phyloP scores from a whole-genome alignment of 257 asterid genomes.

The Jacaranda mimosifolia region DNA sequence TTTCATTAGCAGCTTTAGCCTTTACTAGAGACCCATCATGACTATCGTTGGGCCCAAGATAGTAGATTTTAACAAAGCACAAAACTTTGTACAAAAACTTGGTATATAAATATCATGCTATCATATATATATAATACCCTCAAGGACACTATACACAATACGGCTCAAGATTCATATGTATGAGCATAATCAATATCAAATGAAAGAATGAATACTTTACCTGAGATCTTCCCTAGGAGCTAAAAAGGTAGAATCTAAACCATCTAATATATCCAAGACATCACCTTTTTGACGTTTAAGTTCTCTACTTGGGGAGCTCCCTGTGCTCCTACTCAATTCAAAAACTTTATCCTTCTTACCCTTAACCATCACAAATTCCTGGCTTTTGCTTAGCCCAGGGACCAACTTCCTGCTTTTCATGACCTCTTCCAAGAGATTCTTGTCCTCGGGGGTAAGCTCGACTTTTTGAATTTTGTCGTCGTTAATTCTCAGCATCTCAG shows the following conservation, averaged over 20 bases:
- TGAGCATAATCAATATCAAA: slow-evolving; percentile 23
- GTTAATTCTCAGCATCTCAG: background rate
- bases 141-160: slow-evolving; percentile 36
- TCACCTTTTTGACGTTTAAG: slow-evolving; percentile 44
- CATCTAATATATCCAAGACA: slow-evolving; percentile 61
- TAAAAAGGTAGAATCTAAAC: slow-evolving; percentile 49
- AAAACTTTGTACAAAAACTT: background rate
- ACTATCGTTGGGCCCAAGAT: too few species aligned
- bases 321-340: slow-evolving; percentile 60
- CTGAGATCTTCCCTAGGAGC: slow-evolving; percentile 23
- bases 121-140: slow-evolving; percentile 5
- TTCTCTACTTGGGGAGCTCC: slow-evolving; percentile 53
- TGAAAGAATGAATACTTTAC: slow-evolving; percentile 23
- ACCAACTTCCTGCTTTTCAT: slow-evolving; percentile 46
- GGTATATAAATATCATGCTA: slow-evolving; percentile 16
- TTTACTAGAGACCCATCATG: too few species aligned
- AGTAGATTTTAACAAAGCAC: too few species aligned
- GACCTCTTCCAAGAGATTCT: slow-evolving; percentile 51
- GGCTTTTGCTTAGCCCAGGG: slow-evolving; percentile 66
- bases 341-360: slow-evolving; percentile 33
- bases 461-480: background rate
- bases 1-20: too few species aligned
- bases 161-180: background rate
- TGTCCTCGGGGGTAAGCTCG: slow-evolving; percentile 50
- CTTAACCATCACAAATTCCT: slow-evolving; percentile 45